Evolutionary conservation across 2,329 filamentous ascomycete genomes (phyloP).

Genomic region (Beauveria rudraprayagi): DNA sequence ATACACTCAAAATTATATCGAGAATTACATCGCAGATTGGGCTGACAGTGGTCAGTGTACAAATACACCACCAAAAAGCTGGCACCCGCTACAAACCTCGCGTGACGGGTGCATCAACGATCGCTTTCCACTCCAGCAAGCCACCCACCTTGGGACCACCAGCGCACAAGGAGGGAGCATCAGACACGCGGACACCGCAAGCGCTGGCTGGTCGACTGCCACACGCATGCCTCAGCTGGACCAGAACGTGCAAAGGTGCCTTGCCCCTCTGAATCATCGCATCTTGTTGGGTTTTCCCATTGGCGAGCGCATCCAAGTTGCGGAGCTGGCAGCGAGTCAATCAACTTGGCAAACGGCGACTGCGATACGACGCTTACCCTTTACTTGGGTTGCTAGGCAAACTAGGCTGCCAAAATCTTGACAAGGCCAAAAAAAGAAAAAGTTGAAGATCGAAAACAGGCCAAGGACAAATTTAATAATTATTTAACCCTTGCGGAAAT

Average conservation of each 20-base stretch:
- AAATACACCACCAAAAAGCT: not conserved
- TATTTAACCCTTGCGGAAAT: not conserved
- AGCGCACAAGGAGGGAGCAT: not conserved
- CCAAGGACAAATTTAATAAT: not conserved
- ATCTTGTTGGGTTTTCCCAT: not conserved
- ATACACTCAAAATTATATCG: not conserved
- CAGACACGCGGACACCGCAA: constrained; percentile 5
- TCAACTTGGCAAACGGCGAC: not conserved
- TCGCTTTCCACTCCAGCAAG: not conserved
- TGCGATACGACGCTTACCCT: not conserved
- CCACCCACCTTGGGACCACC: not conserved
- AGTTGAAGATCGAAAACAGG: no score
- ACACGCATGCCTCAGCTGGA: constrained; percentile 7
- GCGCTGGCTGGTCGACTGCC: constrained; percentile 2
- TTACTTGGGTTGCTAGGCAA: no score
- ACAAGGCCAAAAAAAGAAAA: no score
- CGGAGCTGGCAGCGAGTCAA: constrained; percentile 7
- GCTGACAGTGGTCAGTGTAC: not conserved
- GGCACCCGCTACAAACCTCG: not conserved
- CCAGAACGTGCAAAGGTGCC: not conserved
- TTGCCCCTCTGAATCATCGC: not conserved
- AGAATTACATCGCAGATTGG: not conserved
- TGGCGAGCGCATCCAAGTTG: not conserved
- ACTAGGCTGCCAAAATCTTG: no score
- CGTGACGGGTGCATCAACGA: constrained; percentile 10